Conservation (phyloP, 768 basidiomycete species). For the Macrolepiota albuminosa region DNA sequence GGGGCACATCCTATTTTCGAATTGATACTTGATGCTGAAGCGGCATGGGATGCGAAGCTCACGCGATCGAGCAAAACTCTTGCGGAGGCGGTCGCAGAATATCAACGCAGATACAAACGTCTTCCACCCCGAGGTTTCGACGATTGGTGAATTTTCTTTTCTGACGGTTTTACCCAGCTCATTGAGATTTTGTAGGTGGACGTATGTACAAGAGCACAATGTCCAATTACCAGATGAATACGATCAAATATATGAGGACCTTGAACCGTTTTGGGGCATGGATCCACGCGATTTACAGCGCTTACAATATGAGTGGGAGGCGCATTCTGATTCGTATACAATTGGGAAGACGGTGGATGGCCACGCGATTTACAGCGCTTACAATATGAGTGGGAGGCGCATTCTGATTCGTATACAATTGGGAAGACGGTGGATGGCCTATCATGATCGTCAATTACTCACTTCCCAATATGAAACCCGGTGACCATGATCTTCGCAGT, state of each 20-base stretch:
- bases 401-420: constrained; percentile 34
- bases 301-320: constrained; percentile 33
- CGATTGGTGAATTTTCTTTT: constrained; percentile 51
- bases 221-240: constrained; percentile 84
- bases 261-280: constrained; percentile 79
- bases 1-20: constrained; percentile 72
- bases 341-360: constrained; percentile 30
- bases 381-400: constrained; percentile 31
- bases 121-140: constrained; percentile 84
- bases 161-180: neutral
- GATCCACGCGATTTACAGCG: constrained; percentile 30
- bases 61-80: constrained; percentile 69
- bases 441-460: constrained; percentile 27
- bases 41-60: constrained; percentile 56
- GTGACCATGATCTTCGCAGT: constrained; percentile 20
- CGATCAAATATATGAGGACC: constrained; percentile 63
- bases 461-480: constrained; percentile 11
- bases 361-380: constrained; percentile 29
- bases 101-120: constrained; percentile 67
- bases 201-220: constrained; percentile 51
- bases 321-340: constrained; percentile 32
- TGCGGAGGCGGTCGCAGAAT: constrained; percentile 72
- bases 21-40: constrained; percentile 69
- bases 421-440: constrained; percentile 27
- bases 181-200: constrained; percentile 29